Conservation (phyloP, 441 rosid genomes). For the Omphalea diandra region DNA sequence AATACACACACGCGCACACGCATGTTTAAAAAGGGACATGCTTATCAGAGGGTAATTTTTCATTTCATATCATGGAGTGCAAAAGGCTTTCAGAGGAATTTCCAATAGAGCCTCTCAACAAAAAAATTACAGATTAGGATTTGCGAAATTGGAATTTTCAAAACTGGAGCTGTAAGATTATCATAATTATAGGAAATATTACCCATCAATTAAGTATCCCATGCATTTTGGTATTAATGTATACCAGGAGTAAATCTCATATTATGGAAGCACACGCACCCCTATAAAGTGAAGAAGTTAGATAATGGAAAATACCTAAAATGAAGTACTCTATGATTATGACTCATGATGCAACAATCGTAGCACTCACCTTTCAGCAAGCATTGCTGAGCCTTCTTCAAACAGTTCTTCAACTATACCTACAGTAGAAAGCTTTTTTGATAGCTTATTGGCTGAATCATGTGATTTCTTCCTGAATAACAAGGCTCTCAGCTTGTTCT, state of each 20-base stretch:
- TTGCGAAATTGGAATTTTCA: neutral
- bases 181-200: neutral
- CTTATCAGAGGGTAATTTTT: neutral
- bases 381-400: slow-evolving; percentile 96
- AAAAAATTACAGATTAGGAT: neutral
- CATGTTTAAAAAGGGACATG: too few species aligned
- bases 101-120: neutral
- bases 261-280: neutral
- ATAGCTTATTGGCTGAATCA: slow-evolving; percentile 48
- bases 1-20: neutral
- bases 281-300: neutral
- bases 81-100: neutral
- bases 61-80: slow-evolving; percentile 5
- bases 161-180: neutral
- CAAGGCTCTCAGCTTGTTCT: slow-evolving; percentile 52
- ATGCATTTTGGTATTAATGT: too few species aligned
- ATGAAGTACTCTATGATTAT: neutral
- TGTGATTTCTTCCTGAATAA: slow-evolving; percentile 54
- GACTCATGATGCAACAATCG: neutral
- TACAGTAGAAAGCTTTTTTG: slow-evolving; percentile 65
- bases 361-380: slow-evolving; percentile 70
- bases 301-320: neutral
- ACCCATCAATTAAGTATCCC: neutral
- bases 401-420: slow-evolving; percentile 86
- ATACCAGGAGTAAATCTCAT: neutral